These are phyloP conservation scores for Talaromyces sp. DNA, from an alignment of 2,329 filamentous ascomycete genomes.

Conservation along the genomic window DNA sequence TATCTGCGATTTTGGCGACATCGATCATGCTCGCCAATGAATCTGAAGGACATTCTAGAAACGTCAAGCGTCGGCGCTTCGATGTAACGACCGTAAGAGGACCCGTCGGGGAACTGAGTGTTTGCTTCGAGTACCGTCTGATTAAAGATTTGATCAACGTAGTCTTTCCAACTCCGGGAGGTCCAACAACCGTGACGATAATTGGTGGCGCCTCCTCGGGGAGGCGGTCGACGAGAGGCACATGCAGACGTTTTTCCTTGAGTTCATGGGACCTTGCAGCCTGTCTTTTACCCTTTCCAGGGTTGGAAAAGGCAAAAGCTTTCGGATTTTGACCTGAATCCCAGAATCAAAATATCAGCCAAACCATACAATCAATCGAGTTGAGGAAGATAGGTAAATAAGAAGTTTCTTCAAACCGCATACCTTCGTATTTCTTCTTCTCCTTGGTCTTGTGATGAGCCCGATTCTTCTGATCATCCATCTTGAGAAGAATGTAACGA, in stretches of 20 bases:
- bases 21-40: constrained; percentile 96
- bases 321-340: constrained; percentile 73
- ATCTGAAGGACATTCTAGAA: constrained; percentile 92
- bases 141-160: constrained; percentile 93
- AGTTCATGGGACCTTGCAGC: constrained; percentile 63
- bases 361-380: neutral
- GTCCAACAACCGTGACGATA: constrained; percentile 90
- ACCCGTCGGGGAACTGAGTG: constrained; percentile 81
- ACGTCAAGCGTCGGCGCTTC: constrained; percentile 90
- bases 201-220: constrained; percentile 93
- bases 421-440: constrained; percentile 73
- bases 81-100: constrained; percentile 95
- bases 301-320: constrained; percentile 80
- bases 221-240: constrained; percentile 90
- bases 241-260: constrained; percentile 94
- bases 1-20: constrained; percentile 94
- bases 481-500: constrained; percentile 41
- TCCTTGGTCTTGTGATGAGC: constrained; percentile 84
- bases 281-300: constrained; percentile 74
- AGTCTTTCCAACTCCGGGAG: constrained; percentile 87
- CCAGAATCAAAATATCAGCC: constrained; percentile 1
- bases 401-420: constrained; percentile 29
- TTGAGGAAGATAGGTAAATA: neutral
- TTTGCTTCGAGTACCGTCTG: constrained; percentile 92
- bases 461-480: constrained; percentile 82